Evolutionary conservation across 2,329 filamentous ascomycete genomes (phyloP), one percentile per base, ranked within the genome.

Genomic region (Dactylellina parvicollis): DNA sequence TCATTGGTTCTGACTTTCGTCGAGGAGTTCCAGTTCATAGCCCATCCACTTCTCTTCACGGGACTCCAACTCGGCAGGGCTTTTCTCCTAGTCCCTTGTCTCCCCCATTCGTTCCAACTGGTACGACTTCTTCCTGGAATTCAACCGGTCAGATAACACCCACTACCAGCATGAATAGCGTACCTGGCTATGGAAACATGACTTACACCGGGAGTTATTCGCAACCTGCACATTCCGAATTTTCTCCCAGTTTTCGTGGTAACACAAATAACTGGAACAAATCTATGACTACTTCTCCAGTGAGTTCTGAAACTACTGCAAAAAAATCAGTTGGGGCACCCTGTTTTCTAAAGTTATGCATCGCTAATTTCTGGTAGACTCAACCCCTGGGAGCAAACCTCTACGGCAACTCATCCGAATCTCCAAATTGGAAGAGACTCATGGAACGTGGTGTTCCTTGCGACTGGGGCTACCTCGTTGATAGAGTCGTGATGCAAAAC

Each of bases 401-500:
- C 2, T 72, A 72, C 38, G 67, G 67, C 5, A 72, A 72, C 22
- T 65, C 59, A 4, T 59, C 59, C 5, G 67, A 72, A 28, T 65
- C 67, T 32, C 67, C 67, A n/a, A 72, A 72, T 34, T 72, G 67
- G 67, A 72, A 72, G 52, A 52, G 67, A n/a, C 49, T 72, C 18
- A 72, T 72, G 59, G 67, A 72, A n/a, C 59, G 67, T 26, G 67
- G 67, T 42, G 67, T 72, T 26, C 49, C 67, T 79, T 98, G 94
- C 83, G 96, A 99, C 83, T 99, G 94, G 95, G 96, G 95, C 83
- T 97, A 96, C 80, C 97, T 99, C 77, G 95, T 99, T 62, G 94
- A 99, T 83, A 98, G 98, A 85, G 99, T 99, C 80, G 93, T 99
- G 76, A 96, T 92, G 86, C 97, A 93, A 83, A 98, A 99, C 81